Evolutionary conservation across 2,329 filamentous ascomycete genomes (phyloP).

Genomic region (Colletotrichum sp.): DNA sequence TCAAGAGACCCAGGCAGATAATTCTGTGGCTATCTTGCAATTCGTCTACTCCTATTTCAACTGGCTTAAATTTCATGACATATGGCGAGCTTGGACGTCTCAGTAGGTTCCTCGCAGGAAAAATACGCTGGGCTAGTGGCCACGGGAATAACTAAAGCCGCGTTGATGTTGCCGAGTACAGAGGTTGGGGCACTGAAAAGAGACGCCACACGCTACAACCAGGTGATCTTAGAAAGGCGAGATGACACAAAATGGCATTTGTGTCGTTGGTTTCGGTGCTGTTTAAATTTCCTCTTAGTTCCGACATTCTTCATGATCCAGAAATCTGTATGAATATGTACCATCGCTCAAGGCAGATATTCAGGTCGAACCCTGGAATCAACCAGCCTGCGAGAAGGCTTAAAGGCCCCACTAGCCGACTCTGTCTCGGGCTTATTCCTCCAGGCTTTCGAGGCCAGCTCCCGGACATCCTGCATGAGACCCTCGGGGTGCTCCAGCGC

Average conservation of each 20-base stretch:
- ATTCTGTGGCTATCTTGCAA: background rate
- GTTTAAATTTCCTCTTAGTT: rapidly evolving
- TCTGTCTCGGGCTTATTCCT: background rate
- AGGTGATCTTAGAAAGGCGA: rapidly evolving
- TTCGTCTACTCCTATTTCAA: background rate
- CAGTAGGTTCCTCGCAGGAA: background rate
- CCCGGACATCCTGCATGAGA: conserved; percentile 1
- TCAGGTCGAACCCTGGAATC: background rate
- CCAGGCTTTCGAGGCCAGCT: background rate
- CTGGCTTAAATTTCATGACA: background rate
- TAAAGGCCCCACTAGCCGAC: background rate
- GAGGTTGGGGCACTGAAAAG: background rate
- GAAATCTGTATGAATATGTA: background rate
- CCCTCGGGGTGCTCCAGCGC: conserved; percentile 19
- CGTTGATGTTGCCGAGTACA: background rate
- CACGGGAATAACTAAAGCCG: background rate
- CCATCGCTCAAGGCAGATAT: background rate
- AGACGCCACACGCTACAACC: background rate
- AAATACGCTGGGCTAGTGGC: background rate
- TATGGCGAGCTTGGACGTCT: background rate
- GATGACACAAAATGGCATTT: background rate
- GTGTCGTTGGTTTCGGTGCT: background rate
- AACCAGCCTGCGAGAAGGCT: background rate
- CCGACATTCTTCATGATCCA: background rate
- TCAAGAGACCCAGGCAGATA: background rate